Conservation (phyloP, 2,329 filamentous ascomycete species). For the Colletotrichum sp. region DNA sequence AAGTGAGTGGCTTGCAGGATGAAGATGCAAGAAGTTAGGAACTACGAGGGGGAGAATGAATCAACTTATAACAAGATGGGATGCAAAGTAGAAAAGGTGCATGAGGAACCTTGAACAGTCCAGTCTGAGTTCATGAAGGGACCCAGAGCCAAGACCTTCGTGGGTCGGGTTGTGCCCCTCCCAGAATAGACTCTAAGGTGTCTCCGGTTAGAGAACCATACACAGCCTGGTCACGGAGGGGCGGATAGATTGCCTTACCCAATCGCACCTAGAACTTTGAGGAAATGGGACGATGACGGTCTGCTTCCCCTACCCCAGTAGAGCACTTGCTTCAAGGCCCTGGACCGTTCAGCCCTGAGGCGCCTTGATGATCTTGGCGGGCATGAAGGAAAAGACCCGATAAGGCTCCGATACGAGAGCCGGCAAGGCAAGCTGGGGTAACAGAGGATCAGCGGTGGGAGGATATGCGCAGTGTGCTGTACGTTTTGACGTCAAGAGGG, state of each 20-base stretch:
- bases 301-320: neutral
- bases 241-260: neutral
- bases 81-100: neutral
- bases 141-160: conserved; percentile 8
- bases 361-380: conserved; percentile 11
- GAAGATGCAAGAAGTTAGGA: neutral
- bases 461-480: neutral
- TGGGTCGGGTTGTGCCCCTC: neutral
- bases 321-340: conserved; percentile 1
- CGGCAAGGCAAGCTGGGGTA: neutral
- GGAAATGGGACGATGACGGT: conserved; percentile 8
- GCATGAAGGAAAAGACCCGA: neutral
- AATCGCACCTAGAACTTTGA: neutral
- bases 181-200: conserved; percentile 10
- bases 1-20: neutral
- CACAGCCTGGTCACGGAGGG: neutral
- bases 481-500: conserved; percentile 17
- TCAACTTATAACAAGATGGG: conserved; percentile 12
- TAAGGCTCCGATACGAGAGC: conserved; percentile 13
- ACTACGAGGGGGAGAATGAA: neutral
- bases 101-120: neutral
- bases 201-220: neutral
- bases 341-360: conserved; percentile 9
- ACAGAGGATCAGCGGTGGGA: neutral
- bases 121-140: neutral